Conservation (phyloP, 768 basidiomycete species). For the Trametes sanguinea region DNA sequence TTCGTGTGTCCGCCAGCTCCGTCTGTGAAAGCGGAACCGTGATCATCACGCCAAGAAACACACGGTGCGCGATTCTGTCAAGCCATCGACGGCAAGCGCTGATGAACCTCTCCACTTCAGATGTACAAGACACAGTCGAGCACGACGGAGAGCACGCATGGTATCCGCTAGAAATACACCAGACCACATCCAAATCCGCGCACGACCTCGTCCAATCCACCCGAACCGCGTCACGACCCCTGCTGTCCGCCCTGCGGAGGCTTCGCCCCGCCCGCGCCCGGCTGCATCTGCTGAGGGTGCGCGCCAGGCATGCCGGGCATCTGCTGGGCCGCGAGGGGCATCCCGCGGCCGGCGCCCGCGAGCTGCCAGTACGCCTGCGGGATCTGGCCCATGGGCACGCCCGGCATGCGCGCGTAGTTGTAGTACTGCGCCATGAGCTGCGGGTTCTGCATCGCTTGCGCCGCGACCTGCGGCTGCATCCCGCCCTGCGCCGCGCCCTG, state of each 20-base stretch:
- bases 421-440: slow-evolving; percentile 24
- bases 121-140: background rate
- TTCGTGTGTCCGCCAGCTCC: too few relatives aligned
- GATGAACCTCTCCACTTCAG: background rate
- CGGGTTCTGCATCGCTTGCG: slow-evolving; percentile 27
- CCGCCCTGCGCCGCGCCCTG: slow-evolving; percentile 16
- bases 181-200: slow-evolving; percentile 7
- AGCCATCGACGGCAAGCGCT: too few relatives aligned
- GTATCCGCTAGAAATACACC: slow-evolving; percentile 19
- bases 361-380: slow-evolving; percentile 21
- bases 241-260: slow-evolving; percentile 30
- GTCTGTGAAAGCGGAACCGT: too few relatives aligned
- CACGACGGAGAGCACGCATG: background rate
- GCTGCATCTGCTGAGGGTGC: slow-evolving; percentile 28
- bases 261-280: slow-evolving; percentile 23
- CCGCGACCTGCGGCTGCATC: slow-evolving; percentile 16
- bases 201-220: background rate
- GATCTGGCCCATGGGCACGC: slow-evolving; percentile 19
- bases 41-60: background rate
- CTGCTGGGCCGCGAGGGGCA: slow-evolving; percentile 23
- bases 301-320: slow-evolving; percentile 21
- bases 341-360: slow-evolving; percentile 24
- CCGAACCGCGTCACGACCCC: slow-evolving; percentile 24
- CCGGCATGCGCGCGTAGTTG: slow-evolving; percentile 27
- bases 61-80: too few relatives aligned